Conservation (phyloP, 768 basidiomycete genomes). For the Termitomyces sp. region DNA sequence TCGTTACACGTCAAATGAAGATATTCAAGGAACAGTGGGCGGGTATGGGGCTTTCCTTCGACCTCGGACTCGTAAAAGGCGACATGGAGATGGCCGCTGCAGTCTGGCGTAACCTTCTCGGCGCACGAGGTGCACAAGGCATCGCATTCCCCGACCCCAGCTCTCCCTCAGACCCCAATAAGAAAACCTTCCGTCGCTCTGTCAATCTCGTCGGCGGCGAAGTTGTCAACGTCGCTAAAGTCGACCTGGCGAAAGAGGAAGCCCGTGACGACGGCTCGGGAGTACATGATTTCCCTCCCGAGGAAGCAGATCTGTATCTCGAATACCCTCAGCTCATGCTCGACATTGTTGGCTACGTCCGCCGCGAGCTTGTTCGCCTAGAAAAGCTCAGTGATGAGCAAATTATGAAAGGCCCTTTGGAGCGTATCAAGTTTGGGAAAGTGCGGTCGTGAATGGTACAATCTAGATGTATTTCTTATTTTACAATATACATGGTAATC, state of each 20-base stretch:
- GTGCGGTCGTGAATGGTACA: slow-evolving; percentile 19
- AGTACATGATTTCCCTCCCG: slow-evolving; percentile 64
- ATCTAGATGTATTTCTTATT: background rate
- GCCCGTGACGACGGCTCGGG: slow-evolving; percentile 65
- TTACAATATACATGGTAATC: background rate
- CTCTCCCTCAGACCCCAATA: slow-evolving; percentile 13
- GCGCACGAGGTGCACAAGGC: slow-evolving; percentile 76
- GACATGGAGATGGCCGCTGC: slow-evolving; percentile 86
- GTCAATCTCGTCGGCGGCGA: slow-evolving; percentile 72
- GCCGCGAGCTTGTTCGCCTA: slow-evolving; percentile 70
- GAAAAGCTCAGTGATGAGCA: slow-evolving; percentile 50
- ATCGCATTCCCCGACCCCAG: slow-evolving; percentile 43
- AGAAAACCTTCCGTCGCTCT: slow-evolving; percentile 49
- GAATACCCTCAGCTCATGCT: slow-evolving; percentile 76
- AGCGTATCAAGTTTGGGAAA: slow-evolving; percentile 38
- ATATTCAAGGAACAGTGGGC: slow-evolving; percentile 91
- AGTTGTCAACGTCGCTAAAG: slow-evolving; percentile 56
- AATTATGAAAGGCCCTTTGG: slow-evolving; percentile 37
- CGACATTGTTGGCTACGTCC: slow-evolving; percentile 63
- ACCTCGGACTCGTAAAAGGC: slow-evolving; percentile 69
- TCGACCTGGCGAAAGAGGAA: slow-evolving; percentile 60
- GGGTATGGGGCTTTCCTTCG: slow-evolving; percentile 76
- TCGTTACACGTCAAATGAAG: slow-evolving; percentile 87
- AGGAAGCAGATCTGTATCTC: slow-evolving; percentile 66
- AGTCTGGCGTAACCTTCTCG: slow-evolving; percentile 90